Evolutionary conservation across 192 early-diverging fungal genomes (phyloP).

Genomic region (Dissophora ornata): DNA sequence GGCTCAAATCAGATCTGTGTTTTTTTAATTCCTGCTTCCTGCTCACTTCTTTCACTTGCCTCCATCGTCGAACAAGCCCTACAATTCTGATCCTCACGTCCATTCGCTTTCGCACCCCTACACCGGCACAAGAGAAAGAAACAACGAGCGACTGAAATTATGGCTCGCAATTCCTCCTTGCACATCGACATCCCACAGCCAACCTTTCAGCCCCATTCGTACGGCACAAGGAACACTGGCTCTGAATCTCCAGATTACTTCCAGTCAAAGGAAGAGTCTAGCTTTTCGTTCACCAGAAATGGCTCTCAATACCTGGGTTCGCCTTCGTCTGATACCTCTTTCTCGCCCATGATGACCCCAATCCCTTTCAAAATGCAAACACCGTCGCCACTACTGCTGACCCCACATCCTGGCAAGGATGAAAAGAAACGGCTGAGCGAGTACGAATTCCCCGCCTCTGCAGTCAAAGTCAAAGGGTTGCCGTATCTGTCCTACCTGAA

Average conservation of each 20-base stretch:
- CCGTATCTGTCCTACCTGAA: conserved; percentile 13
- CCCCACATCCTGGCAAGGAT: not conserved
- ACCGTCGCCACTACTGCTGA: not conserved
- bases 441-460: conserved; percentile 21
- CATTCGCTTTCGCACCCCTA: not conserved
- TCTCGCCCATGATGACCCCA: conserved; percentile 24
- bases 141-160: not conserved
- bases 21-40: too few relatives aligned
- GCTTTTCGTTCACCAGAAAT: conserved; percentile 18
- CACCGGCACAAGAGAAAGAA: not conserved
- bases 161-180: conserved; percentile 3
- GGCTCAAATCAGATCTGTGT: too few relatives aligned
- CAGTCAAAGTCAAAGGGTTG: not conserved
- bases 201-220: not conserved
- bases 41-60: too few relatives aligned
- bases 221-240: not conserved
- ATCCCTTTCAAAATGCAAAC: conserved; percentile 21
- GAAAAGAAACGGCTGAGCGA: conserved; percentile 19
- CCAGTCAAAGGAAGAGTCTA: conserved; percentile 5
- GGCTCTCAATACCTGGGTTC: conserved; percentile 21
- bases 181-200: conserved; percentile 6
- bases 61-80: too few relatives aligned
- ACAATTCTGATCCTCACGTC: not conserved
- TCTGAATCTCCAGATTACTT: conserved; percentile 11
- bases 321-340: conserved; percentile 12